Evolutionary conservation across 768 basidiomycete genomes (phyloP), one percentile per base, ranked within the genome.

Genomic region (Boletus vermiculosoides): DNA sequence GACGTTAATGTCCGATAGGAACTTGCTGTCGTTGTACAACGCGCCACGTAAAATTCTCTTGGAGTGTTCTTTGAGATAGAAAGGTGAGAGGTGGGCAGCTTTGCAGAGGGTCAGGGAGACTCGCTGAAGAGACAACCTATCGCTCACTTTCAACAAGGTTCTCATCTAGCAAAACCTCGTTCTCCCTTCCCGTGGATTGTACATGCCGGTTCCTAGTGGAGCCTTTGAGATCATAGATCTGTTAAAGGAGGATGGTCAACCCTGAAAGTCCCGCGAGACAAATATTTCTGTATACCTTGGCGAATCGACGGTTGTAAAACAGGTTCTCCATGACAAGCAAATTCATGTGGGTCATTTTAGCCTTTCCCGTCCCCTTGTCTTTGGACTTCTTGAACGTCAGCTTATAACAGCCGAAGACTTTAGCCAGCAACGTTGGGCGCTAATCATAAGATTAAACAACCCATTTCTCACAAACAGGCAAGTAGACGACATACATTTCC

Each of bases 161-260:
- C 75, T 98, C 97, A 66, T 99, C 97, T 23, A 99, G 74, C 36
- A 98, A 78, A 6, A 99, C 97, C 66, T 98, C 93, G 64, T 97
- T 96, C 63, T 88, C 88, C 66, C 88, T 79, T 22, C 92, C 92
- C 4, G 94, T 96, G 11, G 92, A 87, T 58, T 88, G 90, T 8
- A 97, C 94, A 65, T 92, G 91, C 1, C 97, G 86, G 69, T 97
- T 97, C 45, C 97, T 82, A 15, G 88, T 94, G 16, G 94, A 98
- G 16, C 97, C 97, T 69, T 99, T 99, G 42, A 99, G 77, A 68
- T 99, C 97, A 69, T 96, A 99, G 45, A 98, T 94, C 92, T 95
- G 46, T 55, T 16, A 0, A 39, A 15, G 25, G 20, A 33, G 34
- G 18, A 23, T 3, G 36, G n/a, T 63, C 44, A 60, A 55, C 45